A percentile compares a stretch with the other conserved stretches of the same genome.
Conservation (phyloP, 1,284 basidiomycete genomes). For the Cutaneotrichosporon mucoides region DNA sequence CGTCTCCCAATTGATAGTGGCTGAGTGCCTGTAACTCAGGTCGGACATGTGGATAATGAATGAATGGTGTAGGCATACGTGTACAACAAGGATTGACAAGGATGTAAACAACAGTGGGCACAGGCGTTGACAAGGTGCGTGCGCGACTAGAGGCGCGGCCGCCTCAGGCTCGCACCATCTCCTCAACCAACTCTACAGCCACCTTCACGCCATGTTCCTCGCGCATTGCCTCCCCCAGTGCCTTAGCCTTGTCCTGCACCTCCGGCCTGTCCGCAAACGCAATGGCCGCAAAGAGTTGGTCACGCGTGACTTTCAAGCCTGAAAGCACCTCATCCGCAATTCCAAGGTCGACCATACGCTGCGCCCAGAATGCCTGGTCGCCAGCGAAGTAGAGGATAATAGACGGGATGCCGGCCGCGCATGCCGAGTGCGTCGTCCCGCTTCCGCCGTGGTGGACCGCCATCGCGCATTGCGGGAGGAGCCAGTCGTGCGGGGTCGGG, state of each 20-base stretch:
- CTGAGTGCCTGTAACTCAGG: no score
- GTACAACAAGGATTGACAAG: no score
- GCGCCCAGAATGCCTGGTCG: constrained; percentile 2
- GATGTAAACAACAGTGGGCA: no score
- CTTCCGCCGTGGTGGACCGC: not conserved
- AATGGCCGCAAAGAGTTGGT: not conserved
- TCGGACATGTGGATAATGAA: no score
- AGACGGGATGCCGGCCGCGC: not conserved
- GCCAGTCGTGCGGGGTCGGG: not conserved
- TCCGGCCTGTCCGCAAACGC: not conserved
- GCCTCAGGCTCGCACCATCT: no score
- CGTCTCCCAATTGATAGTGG: no score
- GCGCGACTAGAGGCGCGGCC: no score
- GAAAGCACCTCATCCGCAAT: not conserved
- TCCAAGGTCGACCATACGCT: not conserved
- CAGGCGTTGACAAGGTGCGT: no score
- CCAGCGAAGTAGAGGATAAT: not conserved
- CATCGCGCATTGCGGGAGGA: not conserved
- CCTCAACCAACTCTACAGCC: not conserved
- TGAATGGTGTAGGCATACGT: no score
- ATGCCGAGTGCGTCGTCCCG: not conserved
- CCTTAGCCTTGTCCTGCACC: not conserved
- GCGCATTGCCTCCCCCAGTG: not conserved
- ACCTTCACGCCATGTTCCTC: not conserved
- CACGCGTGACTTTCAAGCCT: not conserved